phyloP scores from a whole-genome alignment of 495 filamentous ascomycete genomes.

The Recurvomyces mirabilis region DNA sequence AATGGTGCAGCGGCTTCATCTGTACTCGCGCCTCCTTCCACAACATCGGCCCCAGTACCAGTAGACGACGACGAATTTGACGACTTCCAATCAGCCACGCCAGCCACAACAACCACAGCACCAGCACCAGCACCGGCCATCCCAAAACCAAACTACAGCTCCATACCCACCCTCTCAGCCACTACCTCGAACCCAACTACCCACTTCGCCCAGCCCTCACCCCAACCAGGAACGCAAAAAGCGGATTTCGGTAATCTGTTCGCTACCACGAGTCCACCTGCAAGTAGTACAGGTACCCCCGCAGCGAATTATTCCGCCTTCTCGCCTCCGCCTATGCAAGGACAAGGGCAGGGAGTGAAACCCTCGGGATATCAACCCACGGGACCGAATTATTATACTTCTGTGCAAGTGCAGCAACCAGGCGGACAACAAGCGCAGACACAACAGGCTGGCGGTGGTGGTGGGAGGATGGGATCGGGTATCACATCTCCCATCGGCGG shows the following conservation, averaged over 20 bases:
- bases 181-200: conserved; percentile 54
- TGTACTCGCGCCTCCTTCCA: conserved; percentile 29
- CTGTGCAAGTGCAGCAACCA: conserved; percentile 41
- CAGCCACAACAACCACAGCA: conserved; percentile 32
- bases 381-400: conserved; percentile 90
- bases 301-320: conserved; percentile 38
- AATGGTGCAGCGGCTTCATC: conserved; percentile 7
- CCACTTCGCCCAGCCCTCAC: conserved; percentile 70
- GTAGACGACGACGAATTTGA: conserved; percentile 87
- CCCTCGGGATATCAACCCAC: conserved; percentile 63
- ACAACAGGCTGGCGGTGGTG: no score
- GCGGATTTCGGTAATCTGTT: conserved; percentile 71
- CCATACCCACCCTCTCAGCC: conserved; percentile 45
- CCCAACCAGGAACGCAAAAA: conserved; percentile 67
- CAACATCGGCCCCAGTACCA: conserved; percentile 38
- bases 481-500: conserved; percentile 29
- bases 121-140: conserved; percentile 32
- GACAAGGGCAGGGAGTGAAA: conserved; percentile 43
- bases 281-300: conserved; percentile 39
- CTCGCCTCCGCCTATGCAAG: conserved; percentile 32
- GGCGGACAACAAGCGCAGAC: conserved; percentile 16
- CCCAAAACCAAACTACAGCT: conserved; percentile 25
- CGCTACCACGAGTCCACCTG: conserved; percentile 66
- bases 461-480: no score
- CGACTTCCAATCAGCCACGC: conserved; percentile 90